Conservation (phyloP, 2,329 filamentous ascomycete genomes). For the Fusarium haematococcum region DNA sequence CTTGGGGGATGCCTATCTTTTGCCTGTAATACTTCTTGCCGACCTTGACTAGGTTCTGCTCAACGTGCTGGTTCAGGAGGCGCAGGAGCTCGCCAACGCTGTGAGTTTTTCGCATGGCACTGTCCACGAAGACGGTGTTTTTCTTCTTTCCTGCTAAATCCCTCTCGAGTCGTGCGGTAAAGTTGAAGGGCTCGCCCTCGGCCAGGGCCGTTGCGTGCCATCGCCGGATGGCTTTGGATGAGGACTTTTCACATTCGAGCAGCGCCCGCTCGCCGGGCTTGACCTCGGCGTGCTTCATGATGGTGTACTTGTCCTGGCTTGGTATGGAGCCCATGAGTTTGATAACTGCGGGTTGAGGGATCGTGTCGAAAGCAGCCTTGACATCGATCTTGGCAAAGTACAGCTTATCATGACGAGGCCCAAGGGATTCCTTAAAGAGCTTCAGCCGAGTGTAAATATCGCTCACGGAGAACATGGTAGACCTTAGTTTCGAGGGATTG, state of each 20-base stretch:
- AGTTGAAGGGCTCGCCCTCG: constrained; percentile 54
- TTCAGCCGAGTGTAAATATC: constrained; percentile 83
- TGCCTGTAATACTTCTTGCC: constrained; percentile 91
- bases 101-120: constrained; percentile 67
- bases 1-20: constrained; percentile 90
- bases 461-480: constrained; percentile 82
- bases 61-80: constrained; percentile 84
- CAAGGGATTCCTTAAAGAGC: constrained; percentile 70
- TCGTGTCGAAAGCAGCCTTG: constrained; percentile 92
- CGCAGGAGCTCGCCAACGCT: constrained; percentile 70
- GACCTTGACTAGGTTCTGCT: constrained; percentile 86
- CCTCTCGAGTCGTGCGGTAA: constrained; percentile 59
- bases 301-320: constrained; percentile 71
- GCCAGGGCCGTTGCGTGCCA: constrained; percentile 67
- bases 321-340: constrained; percentile 71
- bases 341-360: constrained; percentile 83
- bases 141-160: constrained; percentile 59
- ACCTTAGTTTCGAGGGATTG: constrained; percentile 74
- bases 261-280: constrained; percentile 57
- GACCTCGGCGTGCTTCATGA: constrained; percentile 81
- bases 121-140: constrained; percentile 84
- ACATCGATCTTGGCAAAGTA: constrained; percentile 97
- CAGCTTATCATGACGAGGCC: constrained; percentile 57
- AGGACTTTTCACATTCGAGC: constrained; percentile 31
- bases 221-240: constrained; percentile 55